Base-by-base conservation (phyloP, 1,139 yeast species). In the Pichia sp. region DNA sequence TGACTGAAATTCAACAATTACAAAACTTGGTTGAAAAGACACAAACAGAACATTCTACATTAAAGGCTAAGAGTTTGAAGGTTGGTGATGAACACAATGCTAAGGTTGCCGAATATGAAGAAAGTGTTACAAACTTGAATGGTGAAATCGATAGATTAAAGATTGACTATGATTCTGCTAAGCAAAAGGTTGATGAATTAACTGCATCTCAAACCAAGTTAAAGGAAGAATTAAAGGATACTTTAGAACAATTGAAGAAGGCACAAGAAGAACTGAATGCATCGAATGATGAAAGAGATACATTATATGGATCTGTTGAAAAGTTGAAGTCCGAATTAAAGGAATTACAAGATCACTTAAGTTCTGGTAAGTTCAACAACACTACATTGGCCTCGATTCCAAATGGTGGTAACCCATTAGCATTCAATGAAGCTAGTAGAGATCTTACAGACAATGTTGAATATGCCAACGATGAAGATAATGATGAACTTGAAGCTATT, bases 191-290 rank as follows among this genome's bases (percentile, higher is more conserved):
- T 50, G 81, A 77, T 48, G 79, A 79, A 53, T 71, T 88, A 56
- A 76, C 82, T 12, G 75, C 77, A 56, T 83, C 85, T 53, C 94
- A 87, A 61, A 73, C 77, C 19, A 76, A 75, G 48, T 70, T 85
- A 63, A 81, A 79, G 65, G 75, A 75, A 54, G 87, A 85, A 56
- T 84, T 85, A 17, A 77, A 73, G 49, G 72, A 74, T 38, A 82
- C 82, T 39, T 66, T 85, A 46, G 81, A 76, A 45, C 84, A 83
- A 58, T 75, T 90, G 59, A 77, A 79, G 49, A 68, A 73, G 40
- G 85, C 87, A 4, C 82, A 79, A 66, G 76, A 73, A 44, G 81
- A 80, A 44, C 72, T 89, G 44, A 69, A 77, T 32, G 83, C 83
- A 58, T 77, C 82, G 52, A 82, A 80, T 53, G 77, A 83, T 21